Percentiles rank a stretch among this genome's conserved stretches.
phyloP scores from a whole-genome alignment of 805 yeast species.

The Wickerhamiella slavikovae region DNA sequence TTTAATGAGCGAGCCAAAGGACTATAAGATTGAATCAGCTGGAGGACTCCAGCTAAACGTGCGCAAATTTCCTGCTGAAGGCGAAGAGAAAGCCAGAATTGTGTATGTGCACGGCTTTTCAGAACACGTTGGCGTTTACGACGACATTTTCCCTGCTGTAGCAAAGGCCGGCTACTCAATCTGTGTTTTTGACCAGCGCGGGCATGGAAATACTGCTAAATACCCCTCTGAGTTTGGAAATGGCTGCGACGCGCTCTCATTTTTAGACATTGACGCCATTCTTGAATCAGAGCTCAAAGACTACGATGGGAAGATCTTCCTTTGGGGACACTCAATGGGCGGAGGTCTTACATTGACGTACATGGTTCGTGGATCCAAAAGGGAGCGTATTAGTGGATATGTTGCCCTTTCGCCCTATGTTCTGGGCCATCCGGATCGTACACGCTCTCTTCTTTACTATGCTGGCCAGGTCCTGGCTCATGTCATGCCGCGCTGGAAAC shows the following conservation, averaged over 20 bases:
- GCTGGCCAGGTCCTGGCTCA: conserved; percentile 12
- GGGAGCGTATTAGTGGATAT: conserved; percentile 16
- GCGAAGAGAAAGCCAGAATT: conserved; percentile 12
- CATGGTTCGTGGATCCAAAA: conserved; percentile 16
- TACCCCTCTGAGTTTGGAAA: conserved; percentile 14
- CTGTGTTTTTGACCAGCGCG: conserved; percentile 21
- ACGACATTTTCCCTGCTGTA: conserved; percentile 14
- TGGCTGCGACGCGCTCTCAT: conserved; percentile 16
- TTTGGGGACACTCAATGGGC: conserved; percentile 22
- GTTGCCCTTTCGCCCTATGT: conserved; percentile 18
- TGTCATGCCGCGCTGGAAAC: conserved; percentile 13
- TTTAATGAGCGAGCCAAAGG: too few relatives aligned
- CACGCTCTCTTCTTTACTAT: conserved; percentile 9
- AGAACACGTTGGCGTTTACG: conserved; percentile 17
- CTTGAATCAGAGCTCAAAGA: conserved; percentile 7
- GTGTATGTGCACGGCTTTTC: conserved; percentile 21
- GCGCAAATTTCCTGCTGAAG: conserved; percentile 8
- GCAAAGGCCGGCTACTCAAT: conserved; percentile 18
- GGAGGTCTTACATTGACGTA: conserved; percentile 20
- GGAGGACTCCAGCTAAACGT: conserved; percentile 9
- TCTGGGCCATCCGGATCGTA: conserved; percentile 9
- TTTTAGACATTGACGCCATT: conserved; percentile 17
- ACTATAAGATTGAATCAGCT: conserved; percentile 5
- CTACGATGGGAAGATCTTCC: conserved; percentile 12
- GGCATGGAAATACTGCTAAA: conserved; percentile 18